Evolutionary conservation across 1,139 yeast species (phyloP).

Genomic region (Yarrowia galli): DNA sequence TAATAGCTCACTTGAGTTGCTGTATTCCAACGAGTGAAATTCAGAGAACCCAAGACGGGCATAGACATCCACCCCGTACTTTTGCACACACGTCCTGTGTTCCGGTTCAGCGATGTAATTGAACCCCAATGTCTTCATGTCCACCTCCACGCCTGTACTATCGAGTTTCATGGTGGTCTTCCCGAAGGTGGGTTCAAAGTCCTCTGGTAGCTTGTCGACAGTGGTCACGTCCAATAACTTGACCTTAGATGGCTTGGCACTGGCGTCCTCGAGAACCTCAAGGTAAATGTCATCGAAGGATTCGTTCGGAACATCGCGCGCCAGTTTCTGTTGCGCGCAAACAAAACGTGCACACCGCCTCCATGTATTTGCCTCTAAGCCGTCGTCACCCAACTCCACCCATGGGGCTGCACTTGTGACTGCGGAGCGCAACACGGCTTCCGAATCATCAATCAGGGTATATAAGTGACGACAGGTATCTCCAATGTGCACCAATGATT

Average conservation of each 20-base stretch:
- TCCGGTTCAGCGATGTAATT: background rate
- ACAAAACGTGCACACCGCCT: slow-evolving; percentile 13
- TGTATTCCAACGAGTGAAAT: slow-evolving; percentile 5
- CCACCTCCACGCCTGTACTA: background rate
- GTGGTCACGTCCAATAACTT: background rate
- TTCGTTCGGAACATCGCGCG: background rate
- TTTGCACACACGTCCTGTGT: background rate
- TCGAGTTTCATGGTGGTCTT: background rate
- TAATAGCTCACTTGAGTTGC: background rate
- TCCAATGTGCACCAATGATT: slow-evolving; percentile 3
- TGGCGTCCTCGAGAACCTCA: slow-evolving; percentile 6
- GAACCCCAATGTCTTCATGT: slow-evolving; percentile 10
- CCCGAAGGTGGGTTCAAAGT: slow-evolving; percentile 2
- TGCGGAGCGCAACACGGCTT: slow-evolving; percentile 1
- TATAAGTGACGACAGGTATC: slow-evolving; percentile 16
- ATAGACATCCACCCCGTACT: slow-evolving; percentile 1
- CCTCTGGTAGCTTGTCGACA: slow-evolving; percentile 6
- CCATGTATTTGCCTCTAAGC: background rate
- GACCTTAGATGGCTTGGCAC: background rate
- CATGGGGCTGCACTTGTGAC: background rate
- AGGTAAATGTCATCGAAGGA: slow-evolving; percentile 11
- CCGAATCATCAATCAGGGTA: slow-evolving; percentile 8
- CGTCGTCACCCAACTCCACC: background rate
- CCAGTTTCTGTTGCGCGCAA: slow-evolving; percentile 1
- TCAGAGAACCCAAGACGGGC: background rate